These are phyloP conservation scores for Russula dissimulans DNA, from an alignment of 768 basidiomycete genomes.

Conservation along the genomic window DNA sequence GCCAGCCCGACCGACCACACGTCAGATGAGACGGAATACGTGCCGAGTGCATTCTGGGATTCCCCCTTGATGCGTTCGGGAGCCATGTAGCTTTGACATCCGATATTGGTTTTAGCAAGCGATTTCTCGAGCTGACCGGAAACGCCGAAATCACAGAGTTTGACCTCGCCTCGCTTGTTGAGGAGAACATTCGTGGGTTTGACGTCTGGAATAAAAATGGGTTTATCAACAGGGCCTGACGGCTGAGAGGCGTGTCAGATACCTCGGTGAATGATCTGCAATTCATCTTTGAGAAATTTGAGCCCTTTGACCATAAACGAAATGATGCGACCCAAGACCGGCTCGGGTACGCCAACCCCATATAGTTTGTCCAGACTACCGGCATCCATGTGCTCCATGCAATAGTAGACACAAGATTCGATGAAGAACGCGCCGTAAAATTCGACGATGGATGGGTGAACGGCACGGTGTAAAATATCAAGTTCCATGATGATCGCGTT, in stretches of 20 bases:
- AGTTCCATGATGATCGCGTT: slow-evolving; percentile 98
- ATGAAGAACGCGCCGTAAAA: slow-evolving; percentile 99
- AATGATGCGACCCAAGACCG: slow-evolving; percentile 76
- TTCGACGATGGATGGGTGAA: slow-evolving; percentile 88
- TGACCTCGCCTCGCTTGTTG: slow-evolving; percentile 80
- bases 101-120: slow-evolving; percentile 96
- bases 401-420: slow-evolving; percentile 99
- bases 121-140: slow-evolving; percentile 95
- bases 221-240: neutral
- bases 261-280: slow-evolving; percentile 79
- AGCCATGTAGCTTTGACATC: slow-evolving; percentile 98
- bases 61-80: slow-evolving; percentile 97
- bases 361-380: slow-evolving; percentile 86
- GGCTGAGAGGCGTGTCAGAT: slow-evolving; percentile 18
- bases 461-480: slow-evolving; percentile 91
- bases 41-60: slow-evolving; percentile 72
- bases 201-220: slow-evolving; percentile 46
- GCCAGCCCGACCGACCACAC: slow-evolving; percentile 95
- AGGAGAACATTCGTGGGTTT: slow-evolving; percentile 93
- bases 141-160: slow-evolving; percentile 98
- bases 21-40: slow-evolving; percentile 94
- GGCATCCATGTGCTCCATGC: slow-evolving; percentile 99
- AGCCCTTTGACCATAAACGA: slow-evolving; percentile 79
- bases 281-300: slow-evolving; percentile 88
- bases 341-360: slow-evolving; percentile 47